A percentile compares a stretch with the other conserved stretches of the same genome.
phyloP scores from a whole-genome alignment of 306 rosid species.

The Trichosanthes cucumerina region DNA sequence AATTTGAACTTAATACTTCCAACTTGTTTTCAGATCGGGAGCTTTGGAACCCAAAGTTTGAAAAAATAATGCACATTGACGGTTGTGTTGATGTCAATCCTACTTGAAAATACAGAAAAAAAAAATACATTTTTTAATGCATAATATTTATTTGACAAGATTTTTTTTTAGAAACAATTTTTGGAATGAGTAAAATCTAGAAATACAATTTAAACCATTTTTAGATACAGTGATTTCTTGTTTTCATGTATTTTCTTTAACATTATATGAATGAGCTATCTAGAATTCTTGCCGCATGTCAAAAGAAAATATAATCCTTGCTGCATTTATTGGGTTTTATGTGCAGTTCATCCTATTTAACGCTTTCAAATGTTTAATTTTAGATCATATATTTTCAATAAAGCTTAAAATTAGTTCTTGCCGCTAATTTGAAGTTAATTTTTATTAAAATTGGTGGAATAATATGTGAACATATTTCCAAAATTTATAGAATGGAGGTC shows the following conservation, averaged over 20 bases:
- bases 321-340: background rate
- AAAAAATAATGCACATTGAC: background rate
- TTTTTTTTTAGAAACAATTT: background rate
- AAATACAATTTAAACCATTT: too few species aligned
- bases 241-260: background rate
- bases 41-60: background rate
- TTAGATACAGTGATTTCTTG: too few species aligned
- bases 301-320: too few species aligned
- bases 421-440: too few species aligned
- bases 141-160: background rate
- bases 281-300: too few species aligned
- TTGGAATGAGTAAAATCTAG: background rate
- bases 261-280: too few species aligned
- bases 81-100: background rate
- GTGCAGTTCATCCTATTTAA: background rate
- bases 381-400: too few species aligned
- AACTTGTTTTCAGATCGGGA: background rate
- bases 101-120: background rate
- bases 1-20: background rate
- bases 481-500: too few species aligned
- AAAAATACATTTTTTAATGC: background rate
- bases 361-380: too few species aligned
- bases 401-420: too few species aligned
- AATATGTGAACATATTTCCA: too few species aligned
- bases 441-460: too few species aligned